A percentile compares a stretch with the other conserved stretches of the same genome.
Evolutionary conservation across 305 asterid species (phyloP).

Genomic region (Striga hermonthica): DNA sequence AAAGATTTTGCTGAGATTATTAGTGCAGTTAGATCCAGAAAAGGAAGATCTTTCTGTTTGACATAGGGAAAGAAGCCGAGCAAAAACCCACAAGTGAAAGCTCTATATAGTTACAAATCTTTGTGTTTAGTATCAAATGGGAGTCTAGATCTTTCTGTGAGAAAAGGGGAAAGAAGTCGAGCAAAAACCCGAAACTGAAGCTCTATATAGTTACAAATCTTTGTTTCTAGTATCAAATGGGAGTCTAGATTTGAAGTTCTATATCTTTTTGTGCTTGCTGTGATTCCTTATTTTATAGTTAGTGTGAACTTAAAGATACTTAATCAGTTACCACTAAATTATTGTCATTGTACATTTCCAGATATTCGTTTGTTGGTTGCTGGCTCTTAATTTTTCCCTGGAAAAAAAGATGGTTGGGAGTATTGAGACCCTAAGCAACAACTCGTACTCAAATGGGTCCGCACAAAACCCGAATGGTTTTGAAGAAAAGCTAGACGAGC

Average conservation of each 20-base stretch:
- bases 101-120: constrained; percentile 21
- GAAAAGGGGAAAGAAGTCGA: too few species aligned
- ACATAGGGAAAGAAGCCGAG: too few species aligned
- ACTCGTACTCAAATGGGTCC: constrained; percentile 42
- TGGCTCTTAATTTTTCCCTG: constrained; percentile 29
- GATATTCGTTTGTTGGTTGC: constrained; percentile 11
- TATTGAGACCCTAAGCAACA: constrained; percentile 42
- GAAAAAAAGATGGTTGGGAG: constrained; percentile 57
- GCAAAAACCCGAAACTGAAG: constrained; percentile 4
- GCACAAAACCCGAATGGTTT: constrained; percentile 38
- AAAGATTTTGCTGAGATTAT: constrained; percentile 28
- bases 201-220: constrained; percentile 21
- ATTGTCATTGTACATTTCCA: background rate
- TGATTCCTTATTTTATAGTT: too few species aligned
- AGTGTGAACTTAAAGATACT: too few species aligned
- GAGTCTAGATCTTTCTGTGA: background rate
- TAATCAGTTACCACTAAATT: too few species aligned
- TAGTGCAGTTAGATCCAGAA: constrained; percentile 35
- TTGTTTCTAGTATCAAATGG: background rate
- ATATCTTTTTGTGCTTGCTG: too few species aligned
- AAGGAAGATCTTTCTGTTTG: background rate
- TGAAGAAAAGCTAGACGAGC: constrained; percentile 61
- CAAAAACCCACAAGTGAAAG: too few species aligned
- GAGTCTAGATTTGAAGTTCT: too few species aligned
- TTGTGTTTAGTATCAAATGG: background rate